Percentiles rank a stretch among this genome's conserved stretches.
These are phyloP conservation scores for Dactylellina haptotyla DNA, from an alignment of 2,329 filamentous ascomycete species.

Conservation along the genomic window DNA sequence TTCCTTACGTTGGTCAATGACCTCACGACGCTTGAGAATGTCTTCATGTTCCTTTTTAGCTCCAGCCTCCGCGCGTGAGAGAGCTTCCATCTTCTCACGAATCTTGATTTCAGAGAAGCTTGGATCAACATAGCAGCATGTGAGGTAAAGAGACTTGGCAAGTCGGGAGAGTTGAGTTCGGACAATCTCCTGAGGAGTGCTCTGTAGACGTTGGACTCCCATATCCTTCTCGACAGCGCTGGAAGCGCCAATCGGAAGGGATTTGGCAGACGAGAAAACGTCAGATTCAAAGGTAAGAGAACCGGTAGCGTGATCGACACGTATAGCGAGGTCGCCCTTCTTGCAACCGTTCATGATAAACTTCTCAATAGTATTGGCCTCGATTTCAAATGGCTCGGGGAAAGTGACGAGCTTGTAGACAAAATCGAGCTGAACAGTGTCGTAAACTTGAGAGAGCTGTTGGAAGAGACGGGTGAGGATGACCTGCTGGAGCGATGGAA, in stretches of 20 bases:
- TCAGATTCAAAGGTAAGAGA: constrained; percentile 97
- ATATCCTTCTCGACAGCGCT: constrained; percentile 90
- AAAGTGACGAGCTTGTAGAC: constrained; percentile 94
- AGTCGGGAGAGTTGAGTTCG: constrained; percentile 92
- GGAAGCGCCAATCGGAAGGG: constrained; percentile 80
- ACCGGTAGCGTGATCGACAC: constrained; percentile 93
- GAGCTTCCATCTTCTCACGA: constrained; percentile 80
- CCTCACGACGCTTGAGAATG: constrained; percentile 82
- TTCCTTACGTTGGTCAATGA: constrained; percentile 98
- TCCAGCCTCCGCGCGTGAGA: constrained; percentile 83
- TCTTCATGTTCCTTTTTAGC: constrained; percentile 92
- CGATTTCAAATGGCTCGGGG: constrained; percentile 95
- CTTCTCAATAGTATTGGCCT: constrained; percentile 91
- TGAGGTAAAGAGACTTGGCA: constrained; percentile 88
- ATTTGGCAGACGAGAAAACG: constrained; percentile 96
- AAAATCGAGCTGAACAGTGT: constrained; percentile 93
- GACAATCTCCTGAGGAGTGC: constrained; percentile 96
- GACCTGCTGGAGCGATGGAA: constrained; percentile 94
- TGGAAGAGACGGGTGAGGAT: constrained; percentile 98
- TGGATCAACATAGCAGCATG: constrained; percentile 95
- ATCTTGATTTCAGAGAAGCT: constrained; percentile 83
- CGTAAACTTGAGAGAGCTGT: constrained; percentile 98
- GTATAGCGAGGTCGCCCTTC: constrained; percentile 96
- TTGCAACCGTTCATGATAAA: constrained; percentile 99
- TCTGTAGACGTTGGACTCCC: constrained; percentile 93